phyloP scores from a whole-genome alignment of 495 filamentous ascomycete species.

The Xylaria sp. region DNA sequence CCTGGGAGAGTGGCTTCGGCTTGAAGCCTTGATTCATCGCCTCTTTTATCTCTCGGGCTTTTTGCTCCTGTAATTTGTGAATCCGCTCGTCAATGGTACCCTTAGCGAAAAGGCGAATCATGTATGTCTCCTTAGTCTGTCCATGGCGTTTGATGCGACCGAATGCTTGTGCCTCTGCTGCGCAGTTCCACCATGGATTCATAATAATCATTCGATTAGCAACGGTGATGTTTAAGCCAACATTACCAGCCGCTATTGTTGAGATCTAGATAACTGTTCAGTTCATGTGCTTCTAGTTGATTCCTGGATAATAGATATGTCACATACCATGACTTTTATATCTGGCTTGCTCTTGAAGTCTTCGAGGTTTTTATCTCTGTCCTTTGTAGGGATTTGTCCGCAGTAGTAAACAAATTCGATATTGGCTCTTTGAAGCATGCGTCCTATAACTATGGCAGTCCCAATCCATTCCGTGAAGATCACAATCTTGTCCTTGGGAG shows the following conservation, averaged over 20 bases:
- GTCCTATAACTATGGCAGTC: conserved; percentile 42
- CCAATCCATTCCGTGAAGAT: conserved; percentile 49
- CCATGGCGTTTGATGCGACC: conserved; percentile 45
- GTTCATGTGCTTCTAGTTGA: conserved; percentile 7
- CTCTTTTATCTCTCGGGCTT: conserved; percentile 16
- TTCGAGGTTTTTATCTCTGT: conserved; percentile 17
- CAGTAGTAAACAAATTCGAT: conserved; percentile 43
- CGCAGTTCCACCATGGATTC: conserved; percentile 68
- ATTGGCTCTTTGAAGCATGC: conserved; percentile 33
- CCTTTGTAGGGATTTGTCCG: conserved; percentile 7
- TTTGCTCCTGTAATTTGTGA: conserved; percentile 48
- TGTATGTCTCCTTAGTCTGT: conserved; percentile 43
- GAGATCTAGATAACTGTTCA: conserved; percentile 42
- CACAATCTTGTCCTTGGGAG: conserved; percentile 46
- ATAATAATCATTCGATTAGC: conserved; percentile 65
- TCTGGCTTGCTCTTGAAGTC: conserved; percentile 22
- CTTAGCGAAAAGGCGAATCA: conserved; percentile 35
- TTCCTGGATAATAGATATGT: conserved; percentile 26
- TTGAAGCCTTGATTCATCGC: conserved; percentile 16
- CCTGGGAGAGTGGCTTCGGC: not conserved
- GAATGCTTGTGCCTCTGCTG: conserved; percentile 44
- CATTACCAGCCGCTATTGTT: conserved; percentile 54
- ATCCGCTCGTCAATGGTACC: conserved; percentile 43
- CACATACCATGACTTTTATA: conserved; percentile 38
- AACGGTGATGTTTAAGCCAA: conserved; percentile 59